Evolutionary conservation across 2,329 filamentous ascomycete species (phyloP), one percentile per base, ranked within the genome.

Genomic region (Aaosphaeria pasadenensis): DNA sequence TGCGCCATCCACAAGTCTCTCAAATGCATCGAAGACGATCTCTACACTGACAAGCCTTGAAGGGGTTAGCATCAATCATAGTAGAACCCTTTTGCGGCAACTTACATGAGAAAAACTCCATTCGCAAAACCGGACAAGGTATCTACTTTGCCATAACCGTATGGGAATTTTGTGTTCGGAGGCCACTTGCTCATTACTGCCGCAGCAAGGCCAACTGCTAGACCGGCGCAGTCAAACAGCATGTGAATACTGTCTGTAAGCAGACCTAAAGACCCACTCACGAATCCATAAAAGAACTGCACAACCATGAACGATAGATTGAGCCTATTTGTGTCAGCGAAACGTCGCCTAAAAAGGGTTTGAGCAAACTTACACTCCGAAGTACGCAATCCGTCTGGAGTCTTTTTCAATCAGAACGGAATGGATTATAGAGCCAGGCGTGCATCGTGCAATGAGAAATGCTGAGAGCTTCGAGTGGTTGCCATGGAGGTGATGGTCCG

Each of bases 231-330:
- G 71, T 99, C 94, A 61, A 99, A 97, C 63, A 99, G 92, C 94
- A 99, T 99, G 73, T 99, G 94, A 54, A 99, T 94, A 62, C 91
- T 97, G 71, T 99, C 94, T 57, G 91, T 96, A 13, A 99, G 82
- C n/a, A 99, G 79, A 3, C 94, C 94, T 5, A 99, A 76, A 0
- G 94, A 99, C 57, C 95, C 91, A 4, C 91, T 97, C 7, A 94
- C 74, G 60, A 94, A 95, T 43, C 94, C 94, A 64, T 99, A 99
- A 52, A 92, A 90, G 38, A 91, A 88, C 63, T 99, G 94, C 1
- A 99, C 84, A 32, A 88, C 75, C 94, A 99, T 99, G 70, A 99
- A 99, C 5, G 78, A 80, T 59, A 99, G 91, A 66, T 99, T 99
- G 47, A 99, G 81, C 52, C 90, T 95, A 3, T 31, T 17, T 33